phyloP scores from a whole-genome alignment of 441 rosid species.

The Cnidoscolus chayamansa region DNA sequence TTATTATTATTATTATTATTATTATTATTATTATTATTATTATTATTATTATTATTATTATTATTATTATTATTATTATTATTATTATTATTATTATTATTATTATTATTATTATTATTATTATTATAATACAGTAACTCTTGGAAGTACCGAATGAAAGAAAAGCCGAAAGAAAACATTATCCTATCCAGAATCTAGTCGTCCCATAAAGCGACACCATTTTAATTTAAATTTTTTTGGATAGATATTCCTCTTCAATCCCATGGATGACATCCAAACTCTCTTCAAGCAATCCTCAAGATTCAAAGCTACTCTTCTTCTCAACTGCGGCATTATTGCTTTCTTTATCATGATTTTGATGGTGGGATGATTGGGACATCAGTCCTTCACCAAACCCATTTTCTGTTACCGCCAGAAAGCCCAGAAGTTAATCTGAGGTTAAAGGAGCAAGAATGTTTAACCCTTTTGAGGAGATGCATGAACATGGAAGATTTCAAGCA shows the following conservation, averaged over 20 bases:
- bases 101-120: no score
- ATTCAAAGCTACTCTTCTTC: background rate
- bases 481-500: constrained; percentile 57
- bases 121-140: no score
- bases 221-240: constrained; percentile 11
- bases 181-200: constrained; percentile 47
- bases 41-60: no score
- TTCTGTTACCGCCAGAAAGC: constrained; percentile 28
- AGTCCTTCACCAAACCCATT: constrained; percentile 35
- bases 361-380: constrained; percentile 41
- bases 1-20: no score
- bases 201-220: constrained; percentile 24
- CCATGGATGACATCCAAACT: constrained; percentile 28
- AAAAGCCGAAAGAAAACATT: constrained; percentile 21
- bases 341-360: constrained; percentile 30
- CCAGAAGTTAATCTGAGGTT: constrained; percentile 28
- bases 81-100: no score
- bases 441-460: constrained; percentile 56
- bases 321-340: constrained; percentile 8
- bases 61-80: no score
- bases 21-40: no score
- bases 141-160: no score
- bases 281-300: constrained; percentile 1
- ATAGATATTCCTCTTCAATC: constrained; percentile 23
- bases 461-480: constrained; percentile 56